Base-by-base conservation (phyloP, 441 rosid species). In the Arabidopsis lyrata region DNA sequence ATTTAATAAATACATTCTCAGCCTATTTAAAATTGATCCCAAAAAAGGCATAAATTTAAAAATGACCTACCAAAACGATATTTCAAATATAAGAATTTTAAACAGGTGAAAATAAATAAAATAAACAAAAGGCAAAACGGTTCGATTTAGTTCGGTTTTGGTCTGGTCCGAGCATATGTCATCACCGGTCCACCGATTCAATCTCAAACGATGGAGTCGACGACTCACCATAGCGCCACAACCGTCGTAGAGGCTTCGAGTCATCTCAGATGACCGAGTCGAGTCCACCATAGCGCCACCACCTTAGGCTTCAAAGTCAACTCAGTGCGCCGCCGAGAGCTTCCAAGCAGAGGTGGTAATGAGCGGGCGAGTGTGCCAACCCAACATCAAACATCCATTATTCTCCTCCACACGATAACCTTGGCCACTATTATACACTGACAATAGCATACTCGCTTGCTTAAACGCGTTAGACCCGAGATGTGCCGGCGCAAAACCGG, bases 271-370 rank as follows among this genome's bases (percentile, higher is more conserved):
- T 18, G 20, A 18, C 20, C 20, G 20, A 18, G 20, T 18, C 20
- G 20, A 18, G 20, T 18, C 20, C 20, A 18, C 20, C 20, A 18
- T 18, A 18, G 20, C 20, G 20, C 20, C 20, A 18, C 20, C 20
- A 18, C 20, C 20, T 18, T 18, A 18, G 20, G 20, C 20, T 18
- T 18, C 20, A 18, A 18, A 18, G 20, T 18, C 20, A 18, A 18
- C 76, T 82, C 83, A 72, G 58, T 69, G 59, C 60, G 64, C 68
- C 50, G 14, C 27, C 14, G 31, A 57, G 35, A 80, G 87, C 44
- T 83, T 88, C 98, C 98, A 94, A 4, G 96, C 97, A 3, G 98
- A 94, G 56, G 98, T 87, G 52, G 97, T 88, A 2, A 94, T 87
- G 29, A 94, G 88, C 13, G 97, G 93, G 14, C 97, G 83, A 1